phyloP scores from a whole-genome alignment of 805 yeast species.

The Candida oleophila region DNA sequence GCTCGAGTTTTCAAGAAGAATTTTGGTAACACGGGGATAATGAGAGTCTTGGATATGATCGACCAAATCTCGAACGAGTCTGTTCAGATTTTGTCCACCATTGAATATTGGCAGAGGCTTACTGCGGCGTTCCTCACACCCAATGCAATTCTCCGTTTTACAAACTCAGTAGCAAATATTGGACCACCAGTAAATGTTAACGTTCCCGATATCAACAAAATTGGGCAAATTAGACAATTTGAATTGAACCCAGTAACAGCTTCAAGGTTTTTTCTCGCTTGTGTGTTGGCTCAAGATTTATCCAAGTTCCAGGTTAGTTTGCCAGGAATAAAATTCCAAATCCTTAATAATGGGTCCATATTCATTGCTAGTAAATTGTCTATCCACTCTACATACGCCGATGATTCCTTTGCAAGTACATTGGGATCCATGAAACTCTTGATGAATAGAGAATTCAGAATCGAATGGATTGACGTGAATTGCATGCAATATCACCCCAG shows the following conservation, averaged over 20 bases:
- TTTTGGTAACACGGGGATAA: constrained; percentile 42
- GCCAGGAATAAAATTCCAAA: constrained; percentile 41
- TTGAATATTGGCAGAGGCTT: constrained; percentile 38
- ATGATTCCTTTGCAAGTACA: constrained; percentile 68
- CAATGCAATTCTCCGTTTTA: constrained; percentile 19
- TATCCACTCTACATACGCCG: constrained; percentile 47
- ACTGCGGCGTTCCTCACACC: constrained; percentile 33
- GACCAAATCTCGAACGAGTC: constrained; percentile 39
- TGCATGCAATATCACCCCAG: constrained; percentile 26
- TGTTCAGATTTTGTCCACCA: constrained; percentile 22
- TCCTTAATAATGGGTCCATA: constrained; percentile 39
- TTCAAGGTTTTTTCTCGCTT: constrained; percentile 59
- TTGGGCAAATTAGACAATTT: constrained; percentile 45
- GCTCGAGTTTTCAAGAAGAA: constrained; percentile 37
- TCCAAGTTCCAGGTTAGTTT: constrained; percentile 25
- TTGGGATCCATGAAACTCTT: constrained; percentile 61
- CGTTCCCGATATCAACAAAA: constrained; percentile 23
- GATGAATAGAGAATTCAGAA: constrained; percentile 58
- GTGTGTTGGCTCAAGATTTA: constrained; percentile 45
- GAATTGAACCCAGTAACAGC: constrained; percentile 64
- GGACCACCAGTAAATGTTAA: not conserved
- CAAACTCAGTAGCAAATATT: not conserved
- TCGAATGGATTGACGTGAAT: constrained; percentile 72
- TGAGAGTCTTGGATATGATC: constrained; percentile 37
- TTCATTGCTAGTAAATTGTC: constrained; percentile 29